These are phyloP conservation scores for Boeremia lycopersici DNA, from an alignment of 2,329 filamentous ascomycete species.

Conservation along the genomic window DNA sequence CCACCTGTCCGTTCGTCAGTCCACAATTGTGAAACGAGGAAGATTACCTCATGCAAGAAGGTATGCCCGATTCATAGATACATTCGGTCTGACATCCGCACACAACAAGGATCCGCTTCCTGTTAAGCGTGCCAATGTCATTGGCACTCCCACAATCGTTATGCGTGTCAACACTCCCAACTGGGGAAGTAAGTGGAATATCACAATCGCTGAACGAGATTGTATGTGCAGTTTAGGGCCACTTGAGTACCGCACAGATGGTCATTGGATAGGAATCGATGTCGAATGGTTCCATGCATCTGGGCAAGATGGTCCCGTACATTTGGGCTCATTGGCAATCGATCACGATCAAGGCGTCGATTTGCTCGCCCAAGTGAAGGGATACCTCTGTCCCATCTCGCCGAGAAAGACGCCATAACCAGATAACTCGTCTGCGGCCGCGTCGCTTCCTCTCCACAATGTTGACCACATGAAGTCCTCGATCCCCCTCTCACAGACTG, in stretches of 20 bases:
- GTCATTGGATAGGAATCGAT: background rate
- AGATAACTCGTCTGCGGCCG: too few relatives aligned
- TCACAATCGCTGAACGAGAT: background rate
- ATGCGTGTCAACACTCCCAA: conserved; percentile 7
- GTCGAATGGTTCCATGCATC: too few relatives aligned
- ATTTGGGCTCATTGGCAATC: too few relatives aligned
- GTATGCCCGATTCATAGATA: background rate
- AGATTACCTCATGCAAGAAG: conserved; percentile 9
- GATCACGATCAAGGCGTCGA: too few relatives aligned
- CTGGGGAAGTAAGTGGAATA: conserved; percentile 8
- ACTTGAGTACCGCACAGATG: background rate
- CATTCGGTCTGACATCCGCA: background rate
- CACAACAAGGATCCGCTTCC: conserved; percentile 10
- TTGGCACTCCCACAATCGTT: conserved; percentile 3
- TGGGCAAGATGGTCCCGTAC: too few relatives aligned
- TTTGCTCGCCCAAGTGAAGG: too few relatives aligned
- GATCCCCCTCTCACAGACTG: too few relatives aligned
- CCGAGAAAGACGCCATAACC: too few relatives aligned
- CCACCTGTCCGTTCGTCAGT: conserved; percentile 2
- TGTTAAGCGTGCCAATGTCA: conserved; percentile 7
- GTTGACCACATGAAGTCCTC: too few relatives aligned
- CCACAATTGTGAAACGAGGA: conserved; percentile 18
- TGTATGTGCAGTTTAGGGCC: background rate
- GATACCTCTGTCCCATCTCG: too few relatives aligned
- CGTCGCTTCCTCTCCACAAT: too few relatives aligned